These are phyloP conservation scores for Entelexis paramagnoliae DNA, from an alignment of 1,139 yeast species.

Conservation along the genomic window DNA sequence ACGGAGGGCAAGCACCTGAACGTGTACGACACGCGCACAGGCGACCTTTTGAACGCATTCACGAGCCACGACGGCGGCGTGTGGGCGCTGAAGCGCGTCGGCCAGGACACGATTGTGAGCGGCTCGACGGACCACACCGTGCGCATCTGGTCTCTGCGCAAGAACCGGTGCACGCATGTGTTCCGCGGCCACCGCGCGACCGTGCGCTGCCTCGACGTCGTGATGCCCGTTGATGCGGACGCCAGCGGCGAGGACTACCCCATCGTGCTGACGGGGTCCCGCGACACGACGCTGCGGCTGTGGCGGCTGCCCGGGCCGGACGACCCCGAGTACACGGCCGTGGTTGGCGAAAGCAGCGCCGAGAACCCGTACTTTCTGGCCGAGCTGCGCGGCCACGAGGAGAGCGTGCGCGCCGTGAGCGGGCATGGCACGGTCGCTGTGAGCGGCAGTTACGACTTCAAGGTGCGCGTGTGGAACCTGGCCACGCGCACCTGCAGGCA, in stretches of 20 bases:
- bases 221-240: constrained; percentile 42
- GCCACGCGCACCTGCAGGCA: constrained; percentile 62
- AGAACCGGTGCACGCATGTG: constrained; percentile 70
- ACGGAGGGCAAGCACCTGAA: constrained; percentile 80
- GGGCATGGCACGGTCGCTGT: constrained; percentile 78
- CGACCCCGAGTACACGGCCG: constrained; percentile 30
- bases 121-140: constrained; percentile 91
- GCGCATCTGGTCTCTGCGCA: constrained; percentile 74
- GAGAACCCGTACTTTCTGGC: constrained; percentile 63
- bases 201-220: constrained; percentile 78
- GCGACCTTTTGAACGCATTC: constrained; percentile 42
- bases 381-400: constrained; percentile 75
- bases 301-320: constrained; percentile 70
- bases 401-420: constrained; percentile 77
- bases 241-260: constrained; percentile 50
- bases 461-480: constrained; percentile 88
- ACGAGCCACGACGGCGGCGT: constrained; percentile 96
- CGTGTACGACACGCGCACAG: constrained; percentile 69
- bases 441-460: constrained; percentile 85
- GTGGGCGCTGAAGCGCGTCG: constrained; percentile 89
- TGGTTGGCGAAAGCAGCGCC: constrained; percentile 6
- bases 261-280: constrained; percentile 69
- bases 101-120: constrained; percentile 59
- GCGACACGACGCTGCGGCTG: constrained; percentile 80
- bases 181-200: constrained; percentile 89